Base-by-base conservation (phyloP, 2,329 filamentous ascomycete genomes). In the Nigrograna mackinnonii region DNA sequence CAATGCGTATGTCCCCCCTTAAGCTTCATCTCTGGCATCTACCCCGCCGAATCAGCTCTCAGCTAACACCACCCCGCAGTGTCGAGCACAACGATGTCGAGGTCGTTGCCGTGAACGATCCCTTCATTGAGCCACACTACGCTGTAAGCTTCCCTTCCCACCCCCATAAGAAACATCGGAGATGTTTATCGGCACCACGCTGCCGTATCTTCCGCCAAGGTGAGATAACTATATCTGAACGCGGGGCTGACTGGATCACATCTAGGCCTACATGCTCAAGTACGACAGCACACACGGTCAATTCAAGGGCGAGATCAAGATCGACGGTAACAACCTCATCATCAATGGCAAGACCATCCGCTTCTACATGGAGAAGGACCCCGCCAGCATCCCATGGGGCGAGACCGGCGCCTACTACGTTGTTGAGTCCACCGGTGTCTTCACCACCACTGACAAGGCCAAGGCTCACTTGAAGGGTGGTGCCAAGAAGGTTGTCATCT, bases 401-500 rank as follows among this genome's bases (percentile, higher is more conserved):
- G 84, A 92, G 71, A 86, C 89, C 54, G 89, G 87, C 67, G 92
- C 89, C 68, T 82, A 89, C 71, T 97, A 97, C 85, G 82, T 97
- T 65, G 89, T 97, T 71, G 91, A 97, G 85, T 95, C 91, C 62
- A 96, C 91, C 54, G 91, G 91, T 86, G 91, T 96, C 73, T 97
- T 97, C 89, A 97, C 92, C 82, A 96, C 91, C 79, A 91, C 79
- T 66, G 92, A 96, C 56, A 96, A 96, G 89, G 92, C 92, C 73
- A 83, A 82, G 69, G 89, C 88, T 64, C 92, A 97, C 79, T 85
- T 97, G 80, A 86, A 88, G 79, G 92, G 91, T 72, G 92, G 92
- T 75, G 92, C 92, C 75, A 96, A 96, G 89, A 95, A 95, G 86
- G 92, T 80, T 52, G 72, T 79, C 69, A 80, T 92, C 83, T 94